Evolutionary conservation across 352 stramenopile species (phyloP).

Genomic region (Plasmopara viticola): DNA sequence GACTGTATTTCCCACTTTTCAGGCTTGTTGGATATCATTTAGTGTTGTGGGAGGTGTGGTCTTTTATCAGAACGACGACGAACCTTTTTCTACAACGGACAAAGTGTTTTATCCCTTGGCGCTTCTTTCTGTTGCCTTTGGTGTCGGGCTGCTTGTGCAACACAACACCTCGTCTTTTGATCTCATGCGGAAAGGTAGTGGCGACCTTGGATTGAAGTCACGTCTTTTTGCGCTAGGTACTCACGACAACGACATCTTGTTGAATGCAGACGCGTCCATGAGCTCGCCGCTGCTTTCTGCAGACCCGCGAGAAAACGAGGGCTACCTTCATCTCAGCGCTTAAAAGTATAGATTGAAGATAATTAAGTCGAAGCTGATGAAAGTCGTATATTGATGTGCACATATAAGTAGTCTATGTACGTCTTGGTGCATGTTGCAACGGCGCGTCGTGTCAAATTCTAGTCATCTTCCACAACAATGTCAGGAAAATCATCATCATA

Average conservation of each 20-base stretch:
- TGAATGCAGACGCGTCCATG: slow-evolving; percentile 62
- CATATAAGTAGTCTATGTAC: not conserved
- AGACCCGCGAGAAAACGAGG: slow-evolving; percentile 39
- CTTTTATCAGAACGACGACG: slow-evolving; percentile 75
- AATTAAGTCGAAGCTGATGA: slow-evolving; percentile 14
- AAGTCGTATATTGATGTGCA: slow-evolving; percentile 19
- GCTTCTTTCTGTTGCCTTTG: slow-evolving; percentile 54
- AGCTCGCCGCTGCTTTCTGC: slow-evolving; percentile 47
- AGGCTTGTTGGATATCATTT: slow-evolving; percentile 86
- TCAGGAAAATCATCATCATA: slow-evolving; percentile 81
- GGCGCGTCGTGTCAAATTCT: slow-evolving; percentile 2
- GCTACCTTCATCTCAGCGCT: slow-evolving; percentile 42
- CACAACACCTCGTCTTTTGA: slow-evolving; percentile 33
- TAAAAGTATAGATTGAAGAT: slow-evolving; percentile 7
- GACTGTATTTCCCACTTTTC: slow-evolving; percentile 86
- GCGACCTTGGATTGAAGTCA: slow-evolving; percentile 16
- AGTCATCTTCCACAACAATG: slow-evolving; percentile 71
- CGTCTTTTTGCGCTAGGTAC: slow-evolving; percentile 13
- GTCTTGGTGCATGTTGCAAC: not conserved
- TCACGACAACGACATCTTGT: slow-evolving; percentile 40
- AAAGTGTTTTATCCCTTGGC: slow-evolving; percentile 73
- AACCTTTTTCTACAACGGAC: slow-evolving; percentile 41
- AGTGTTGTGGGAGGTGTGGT: slow-evolving; percentile 78
- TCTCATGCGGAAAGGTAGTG: not conserved
- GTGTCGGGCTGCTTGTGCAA: slow-evolving; percentile 70